A percentile compares a stretch with the other conserved stretches of the same genome.
phyloP scores from a whole-genome alignment of 2,329 filamentous ascomycete genomes.

The Aspergillus ruber region DNA sequence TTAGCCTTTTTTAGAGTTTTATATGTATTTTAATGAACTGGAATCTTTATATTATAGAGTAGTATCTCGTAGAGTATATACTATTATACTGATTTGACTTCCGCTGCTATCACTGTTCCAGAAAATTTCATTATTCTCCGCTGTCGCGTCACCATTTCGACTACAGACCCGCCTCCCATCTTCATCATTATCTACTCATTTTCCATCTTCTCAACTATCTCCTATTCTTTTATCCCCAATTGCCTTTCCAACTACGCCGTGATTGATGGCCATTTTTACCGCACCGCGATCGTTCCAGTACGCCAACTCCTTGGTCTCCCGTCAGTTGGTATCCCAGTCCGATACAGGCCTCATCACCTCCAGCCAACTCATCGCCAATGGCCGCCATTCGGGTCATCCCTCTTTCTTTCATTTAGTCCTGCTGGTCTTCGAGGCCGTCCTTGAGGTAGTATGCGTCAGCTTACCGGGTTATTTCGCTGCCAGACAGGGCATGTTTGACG shows the following conservation, averaged over 20 bases:
- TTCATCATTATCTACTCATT: not conserved
- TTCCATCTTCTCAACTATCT: not conserved
- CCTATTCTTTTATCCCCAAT: not conserved
- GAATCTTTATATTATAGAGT: too few species aligned
- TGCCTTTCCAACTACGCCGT: not conserved
- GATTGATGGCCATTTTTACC: slow-evolving; percentile 40
- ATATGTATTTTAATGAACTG: not conserved
- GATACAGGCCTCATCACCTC: slow-evolving; percentile 13
- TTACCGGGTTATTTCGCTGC: slow-evolving; percentile 91
- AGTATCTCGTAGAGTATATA: not conserved
- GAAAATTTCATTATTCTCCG: not conserved
- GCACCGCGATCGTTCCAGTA: slow-evolving; percentile 44
- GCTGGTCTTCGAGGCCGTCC: slow-evolving; percentile 87
- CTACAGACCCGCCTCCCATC: too few species aligned
- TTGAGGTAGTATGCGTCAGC: slow-evolving; percentile 92
- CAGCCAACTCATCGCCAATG: slow-evolving; percentile 15
- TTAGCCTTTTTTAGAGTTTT: too few species aligned
- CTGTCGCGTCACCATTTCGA: not conserved
- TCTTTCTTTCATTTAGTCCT: slow-evolving; percentile 58
- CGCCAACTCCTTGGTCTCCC: slow-evolving; percentile 26
- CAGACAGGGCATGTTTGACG: slow-evolving; percentile 84
- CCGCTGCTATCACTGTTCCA: too few species aligned
- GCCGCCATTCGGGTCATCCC: slow-evolving; percentile 39
- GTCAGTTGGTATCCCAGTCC: slow-evolving; percentile 17
- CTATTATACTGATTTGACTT: not conserved